These are phyloP conservation scores for Fraxinus excelsior DNA, from an alignment of 257 asterid genomes.

Conservation along the genomic window DNA sequence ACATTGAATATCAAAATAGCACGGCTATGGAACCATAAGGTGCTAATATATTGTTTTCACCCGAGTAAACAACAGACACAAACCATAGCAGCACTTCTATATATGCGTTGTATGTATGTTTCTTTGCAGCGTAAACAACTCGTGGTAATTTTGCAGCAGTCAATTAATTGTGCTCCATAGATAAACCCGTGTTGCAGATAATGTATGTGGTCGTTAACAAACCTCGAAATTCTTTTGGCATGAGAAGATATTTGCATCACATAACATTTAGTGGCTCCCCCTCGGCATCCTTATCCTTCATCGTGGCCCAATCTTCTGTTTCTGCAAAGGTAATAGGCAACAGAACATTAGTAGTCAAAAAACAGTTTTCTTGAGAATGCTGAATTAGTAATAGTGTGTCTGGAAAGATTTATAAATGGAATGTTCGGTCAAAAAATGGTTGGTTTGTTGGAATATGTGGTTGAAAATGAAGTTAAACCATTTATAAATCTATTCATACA, in stretches of 20 bases:
- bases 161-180: not conserved
- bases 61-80: not conserved
- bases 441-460: no score
- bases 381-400: not conserved
- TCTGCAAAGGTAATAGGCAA: conserved; percentile 30
- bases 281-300: conserved; percentile 42
- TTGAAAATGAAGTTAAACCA: no score
- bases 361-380: not conserved
- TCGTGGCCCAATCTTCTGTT: conserved; percentile 43
- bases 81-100: conserved; percentile 9
- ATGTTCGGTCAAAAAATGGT: no score
- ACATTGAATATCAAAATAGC: conserved; percentile 11
- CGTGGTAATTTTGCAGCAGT: not conserved
- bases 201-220: conserved; percentile 13
- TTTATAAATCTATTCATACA: no score
- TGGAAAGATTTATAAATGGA: no score
- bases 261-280: conserved; percentile 40
- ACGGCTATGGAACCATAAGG: not conserved
- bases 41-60: not conserved
- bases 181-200: not conserved
- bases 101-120: not conserved
- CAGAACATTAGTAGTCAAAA: not conserved
- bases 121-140: not conserved
- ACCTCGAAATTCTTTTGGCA: conserved; percentile 2
- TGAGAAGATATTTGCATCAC: conserved; percentile 20